Evolutionary conservation across 2,329 filamentous ascomycete species (phyloP), one percentile per base, ranked within the genome.

Genomic region (Aspergillus phoenicis): DNA sequence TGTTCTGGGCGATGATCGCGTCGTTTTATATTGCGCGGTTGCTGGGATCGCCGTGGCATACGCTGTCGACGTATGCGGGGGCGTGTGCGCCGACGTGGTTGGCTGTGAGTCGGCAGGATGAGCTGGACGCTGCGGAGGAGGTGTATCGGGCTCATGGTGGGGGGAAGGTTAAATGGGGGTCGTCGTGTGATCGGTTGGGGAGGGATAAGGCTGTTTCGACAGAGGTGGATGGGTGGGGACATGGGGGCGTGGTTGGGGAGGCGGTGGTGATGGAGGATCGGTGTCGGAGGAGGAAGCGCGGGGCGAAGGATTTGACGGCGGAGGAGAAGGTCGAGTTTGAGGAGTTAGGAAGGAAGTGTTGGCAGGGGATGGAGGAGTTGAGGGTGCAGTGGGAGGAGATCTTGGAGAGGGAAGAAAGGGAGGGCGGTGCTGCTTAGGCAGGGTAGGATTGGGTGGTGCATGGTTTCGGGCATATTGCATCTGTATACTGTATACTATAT

Each of bases 11-110:
- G 62, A 95, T 95, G 85, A 77, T 85, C 54, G 71, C 85, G 20
- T 80, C 85, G 3, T 88, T 96, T 73, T 88, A 88, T 73, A 47
- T 96, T 15, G 87, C 87, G 13, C 90, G 94, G 65, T 87, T 85
- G 80, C 73, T 93, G 26, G 95, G 95, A 52, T 96, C 91, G 2
- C 91, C 91, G 10, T 99, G 95, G 95, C 94, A 98, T 75, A 83
- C 85, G 0, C 83, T 91, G 52, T 84, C 84, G n/a, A 83, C 88
- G 0, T 96, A 97, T 78, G 84, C 85, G 20, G 93, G 90, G 45
- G 91, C 93, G 7, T 84, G 84, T 52, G 87, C 92, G 0, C 85
- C 91, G 5, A 88, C 90, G 24, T 97, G 91, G 89, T 78, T 96
- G 6, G 86, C 89, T 0, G 84, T 98, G 11, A 84, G 89, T 20